phyloP scores from a whole-genome alignment of 306 rosid species.

The Sphenostylis stenocarpa region DNA sequence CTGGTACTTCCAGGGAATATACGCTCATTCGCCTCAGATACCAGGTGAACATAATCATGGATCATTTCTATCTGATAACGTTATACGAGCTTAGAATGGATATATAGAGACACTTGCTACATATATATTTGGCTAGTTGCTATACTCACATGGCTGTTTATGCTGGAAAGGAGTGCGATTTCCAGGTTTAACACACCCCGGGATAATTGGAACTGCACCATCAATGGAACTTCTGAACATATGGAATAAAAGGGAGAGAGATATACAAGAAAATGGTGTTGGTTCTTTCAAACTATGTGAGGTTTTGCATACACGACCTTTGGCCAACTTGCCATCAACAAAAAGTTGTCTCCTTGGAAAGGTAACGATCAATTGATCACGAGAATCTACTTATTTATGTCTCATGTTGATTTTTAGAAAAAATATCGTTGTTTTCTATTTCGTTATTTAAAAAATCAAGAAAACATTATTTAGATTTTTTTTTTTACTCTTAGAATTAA shows the following conservation, averaged over 20 bases:
- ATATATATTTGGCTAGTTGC: not conserved
- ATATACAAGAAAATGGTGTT: slow-evolving; percentile 62
- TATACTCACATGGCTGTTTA: not conserved
- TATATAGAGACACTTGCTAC: not conserved
- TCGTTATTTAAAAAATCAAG: not conserved
- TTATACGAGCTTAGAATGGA: not conserved
- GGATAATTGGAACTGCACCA: slow-evolving; percentile 91
- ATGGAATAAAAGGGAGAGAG: slow-evolving; percentile 81
- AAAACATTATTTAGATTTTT: not conserved
- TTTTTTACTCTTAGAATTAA: not conserved
- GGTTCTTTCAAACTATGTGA: slow-evolving; percentile 70
- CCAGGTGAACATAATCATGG: slow-evolving; percentile 55
- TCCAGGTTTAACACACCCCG: slow-evolving; percentile 90
- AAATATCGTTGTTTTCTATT: not conserved
- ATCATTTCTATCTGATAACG: not conserved
- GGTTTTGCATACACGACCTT: slow-evolving; percentile 86
- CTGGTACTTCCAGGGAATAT: slow-evolving; percentile 94
- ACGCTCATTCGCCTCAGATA: slow-evolving; percentile 90
- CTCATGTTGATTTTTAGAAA: not conserved
- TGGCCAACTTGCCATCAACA: slow-evolving; percentile 77
- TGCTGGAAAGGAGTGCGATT: slow-evolving; percentile 74
- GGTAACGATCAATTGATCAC: slow-evolving; percentile 41
- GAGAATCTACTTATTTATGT: not conserved
- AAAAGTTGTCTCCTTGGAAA: slow-evolving; percentile 72
- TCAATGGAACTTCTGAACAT: slow-evolving; percentile 76